Percentiles rank a stretch among this genome's conserved stretches.
These are phyloP conservation scores for Polyplosphaeria fusca DNA, from an alignment of 495 filamentous ascomycete genomes.

Conservation along the genomic window DNA sequence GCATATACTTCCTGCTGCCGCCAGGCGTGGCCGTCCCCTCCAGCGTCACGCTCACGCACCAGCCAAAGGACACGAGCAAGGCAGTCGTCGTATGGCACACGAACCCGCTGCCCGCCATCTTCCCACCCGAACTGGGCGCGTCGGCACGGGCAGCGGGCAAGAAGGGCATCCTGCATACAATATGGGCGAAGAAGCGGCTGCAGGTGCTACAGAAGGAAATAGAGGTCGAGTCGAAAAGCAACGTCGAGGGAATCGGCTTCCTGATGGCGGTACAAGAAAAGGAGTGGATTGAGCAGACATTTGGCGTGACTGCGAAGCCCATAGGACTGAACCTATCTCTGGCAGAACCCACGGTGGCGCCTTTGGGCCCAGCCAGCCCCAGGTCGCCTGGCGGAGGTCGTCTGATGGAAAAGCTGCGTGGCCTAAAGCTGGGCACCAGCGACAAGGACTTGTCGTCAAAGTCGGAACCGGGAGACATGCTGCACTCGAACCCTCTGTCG, in stretches of 20 bases:
- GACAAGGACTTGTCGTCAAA: constrained; percentile 51
- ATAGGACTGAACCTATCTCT: constrained; percentile 32
- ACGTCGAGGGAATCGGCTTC: constrained; percentile 72
- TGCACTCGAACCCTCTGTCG: constrained; percentile 50
- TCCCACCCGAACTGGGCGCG: constrained; percentile 65
- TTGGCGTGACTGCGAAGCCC: constrained; percentile 54
- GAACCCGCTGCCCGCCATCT: constrained; percentile 77
- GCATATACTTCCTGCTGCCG: constrained; percentile 71
- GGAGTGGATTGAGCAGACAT: constrained; percentile 76
- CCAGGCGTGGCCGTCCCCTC: constrained; percentile 64
- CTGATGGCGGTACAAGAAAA: constrained; percentile 78
- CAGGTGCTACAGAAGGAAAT: constrained; percentile 50
- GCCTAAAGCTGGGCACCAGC: constrained; percentile 70
- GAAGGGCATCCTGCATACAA: constrained; percentile 76
- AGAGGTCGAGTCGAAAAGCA: constrained; percentile 49
- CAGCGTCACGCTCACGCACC: constrained; percentile 61
- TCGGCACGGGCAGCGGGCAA: constrained; percentile 64
- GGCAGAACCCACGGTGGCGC: constrained; percentile 33
- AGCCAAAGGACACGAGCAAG: constrained; percentile 38
- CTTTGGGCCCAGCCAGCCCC: constrained; percentile 43
- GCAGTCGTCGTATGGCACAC: constrained; percentile 45
- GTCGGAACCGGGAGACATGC: constrained; percentile 16
- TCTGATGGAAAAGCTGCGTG: constrained; percentile 71
- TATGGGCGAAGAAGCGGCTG: constrained; percentile 76
- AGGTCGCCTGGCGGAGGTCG: constrained; percentile 59